These are phyloP conservation scores for Pleurotus salmoneostramineus DNA, from an alignment of 768 basidiomycete species.

Conservation along the genomic window DNA sequence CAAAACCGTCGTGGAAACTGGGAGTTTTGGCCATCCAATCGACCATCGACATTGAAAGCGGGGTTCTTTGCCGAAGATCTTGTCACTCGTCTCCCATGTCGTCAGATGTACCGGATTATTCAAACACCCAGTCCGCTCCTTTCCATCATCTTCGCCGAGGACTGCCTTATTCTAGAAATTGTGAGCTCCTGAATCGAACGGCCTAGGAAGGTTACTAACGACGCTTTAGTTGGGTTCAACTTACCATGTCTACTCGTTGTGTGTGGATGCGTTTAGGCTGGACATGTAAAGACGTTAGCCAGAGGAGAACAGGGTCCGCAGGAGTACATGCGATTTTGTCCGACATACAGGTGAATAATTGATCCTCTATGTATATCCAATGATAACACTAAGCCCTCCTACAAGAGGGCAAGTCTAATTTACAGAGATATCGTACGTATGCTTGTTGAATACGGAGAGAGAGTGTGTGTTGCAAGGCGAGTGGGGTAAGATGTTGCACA, in stretches of 20 bases:
- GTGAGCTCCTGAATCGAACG: not conserved
- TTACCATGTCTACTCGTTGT: too few relatives aligned
- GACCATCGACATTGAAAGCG: not conserved
- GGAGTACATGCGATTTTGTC: not conserved
- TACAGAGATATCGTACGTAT: constrained; percentile 3
- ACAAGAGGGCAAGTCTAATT: not conserved
- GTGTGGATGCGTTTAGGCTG: too few relatives aligned
- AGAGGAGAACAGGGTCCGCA: not conserved
- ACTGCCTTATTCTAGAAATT: not conserved
- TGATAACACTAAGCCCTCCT: not conserved
- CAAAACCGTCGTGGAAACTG: not conserved
- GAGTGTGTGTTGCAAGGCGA: constrained; percentile 1
- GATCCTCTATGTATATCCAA: not conserved
- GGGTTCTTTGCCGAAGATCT: not conserved
- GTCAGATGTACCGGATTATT: not conserved
- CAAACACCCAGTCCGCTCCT: not conserved
- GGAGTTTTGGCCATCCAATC: not conserved
- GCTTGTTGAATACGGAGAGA: not conserved
- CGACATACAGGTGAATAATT: too few relatives aligned
- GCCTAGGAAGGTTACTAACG: not conserved
- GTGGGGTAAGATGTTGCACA: constrained; percentile 1
- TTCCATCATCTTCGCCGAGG: not conserved
- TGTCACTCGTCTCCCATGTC: not conserved
- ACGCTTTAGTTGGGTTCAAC: too few relatives aligned
- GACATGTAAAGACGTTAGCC: too few relatives aligned